Evolutionary conservation across 1,284 basidiomycete genomes (phyloP), one percentile per base, ranked within the genome.

Genomic region (Sporisorium iseilematis-ciliati): DNA sequence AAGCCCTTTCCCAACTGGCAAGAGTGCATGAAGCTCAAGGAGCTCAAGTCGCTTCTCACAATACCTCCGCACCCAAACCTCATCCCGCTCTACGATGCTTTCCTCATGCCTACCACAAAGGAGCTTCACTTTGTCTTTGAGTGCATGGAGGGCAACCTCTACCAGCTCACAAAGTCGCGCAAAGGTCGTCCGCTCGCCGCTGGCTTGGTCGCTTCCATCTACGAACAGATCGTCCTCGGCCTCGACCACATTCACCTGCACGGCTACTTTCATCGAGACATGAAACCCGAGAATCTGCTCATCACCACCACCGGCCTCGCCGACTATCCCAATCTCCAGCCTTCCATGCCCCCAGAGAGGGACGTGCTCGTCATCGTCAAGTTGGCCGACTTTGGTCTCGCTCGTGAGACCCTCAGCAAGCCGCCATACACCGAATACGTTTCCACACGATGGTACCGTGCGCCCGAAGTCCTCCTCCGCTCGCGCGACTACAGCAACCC

Each of bases 61-160:
- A 97, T 99, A 83, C 92, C 95, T 33, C 92, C 92, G 84, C 97
- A 99, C 87, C 93, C 93, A 43, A 95, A 97, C 86, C 94, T 98
- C 87, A 98, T 99, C 85, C 95, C 97, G 57, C 89, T 99, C 73
- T 99, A 99, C 88, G 97, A 99, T 87, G 96, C 95, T 82, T 99
- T 98, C 87, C 92, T 98, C 79, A 91, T 95, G 51, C 95, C 95
- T 1, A 89, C 91, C 73, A 91, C 93, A 59, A 93, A 93, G 86
- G 95, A 99, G 87, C 92, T 99, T 78, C 97, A 98, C 87, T 98
- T 99, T 85, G 97, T 99, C 56, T 99, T 99, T 86, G 97, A 99
- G 87, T 95, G 95, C 85, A 99, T 99, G 97, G 97, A 99, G 87
- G 97, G 97, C 80, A 99, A 99, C 86, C 90, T 99, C 64, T 99